Base-by-base conservation (phyloP, 192 early-diverging fungal species). In the Linnemannia zychae region DNA sequence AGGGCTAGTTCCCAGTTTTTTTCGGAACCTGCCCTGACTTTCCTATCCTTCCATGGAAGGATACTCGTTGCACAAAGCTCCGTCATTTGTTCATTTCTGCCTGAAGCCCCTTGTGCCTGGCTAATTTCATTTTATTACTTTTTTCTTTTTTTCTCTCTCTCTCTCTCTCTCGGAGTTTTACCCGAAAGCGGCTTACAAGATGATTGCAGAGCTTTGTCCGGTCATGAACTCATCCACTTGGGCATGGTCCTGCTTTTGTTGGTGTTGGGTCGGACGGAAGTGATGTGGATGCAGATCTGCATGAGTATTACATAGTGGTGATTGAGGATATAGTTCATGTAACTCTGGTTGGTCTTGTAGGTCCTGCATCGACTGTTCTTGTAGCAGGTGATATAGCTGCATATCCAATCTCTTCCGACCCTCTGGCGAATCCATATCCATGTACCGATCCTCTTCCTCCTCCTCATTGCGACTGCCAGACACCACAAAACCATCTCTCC, bases 141-240 rank as follows among this genome's bases (percentile, higher is more conserved):
- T 63, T 28, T 31, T 63, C 15, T 63, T 31, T 63, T n/a, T n/a
- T 20, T 6, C 11, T 7, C 52, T 57, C 22, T n/a, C 9, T 57
- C 22, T 24, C 28, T 63, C 28, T 9, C 16, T 48, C 2, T 48
- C 16, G 47, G 9, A 15, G 50, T 18, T 52, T 4, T 52, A 18
- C 50, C 50, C 24, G 9, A 24, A 63, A 28, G 28, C 57, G 57
- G 24, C 24, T 63, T 31, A 63, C 28, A 63, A 31, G 50, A 52
- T 6, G 20, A 52, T 52, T 3, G 24, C 13, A 13, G 24, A 31
- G 24, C 57, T 63, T 28, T n/a, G 74, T 1, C 75, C 66, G 7
- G 48, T 57, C 65, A 77, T 47, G 49, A 69, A 52, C 49, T 77
- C 75, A 28, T 77, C 75, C 46, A 76, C 75, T 18, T 22, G 33